phyloP scores from a whole-genome alignment of 208 protist genomes.

The Leishmania mexicana region DNA sequence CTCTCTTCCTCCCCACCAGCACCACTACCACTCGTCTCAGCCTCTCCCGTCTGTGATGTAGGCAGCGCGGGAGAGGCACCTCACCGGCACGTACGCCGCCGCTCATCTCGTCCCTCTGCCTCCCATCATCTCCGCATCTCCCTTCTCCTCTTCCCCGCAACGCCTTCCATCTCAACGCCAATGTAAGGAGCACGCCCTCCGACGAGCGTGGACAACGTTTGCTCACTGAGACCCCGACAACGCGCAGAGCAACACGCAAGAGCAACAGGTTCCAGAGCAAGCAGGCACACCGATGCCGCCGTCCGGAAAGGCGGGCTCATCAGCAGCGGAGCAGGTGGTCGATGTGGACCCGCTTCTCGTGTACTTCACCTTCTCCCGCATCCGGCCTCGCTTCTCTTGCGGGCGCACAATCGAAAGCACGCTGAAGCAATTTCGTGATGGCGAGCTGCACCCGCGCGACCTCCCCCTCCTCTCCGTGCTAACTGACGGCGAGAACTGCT shows the following conservation, averaged over 20 bases:
- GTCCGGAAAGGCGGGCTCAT: not conserved
- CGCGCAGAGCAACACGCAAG: not conserved
- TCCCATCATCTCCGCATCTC: not conserved
- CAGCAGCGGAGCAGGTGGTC: constrained; percentile 24
- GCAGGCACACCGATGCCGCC: constrained; percentile 1
- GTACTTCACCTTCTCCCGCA: constrained; percentile 90
- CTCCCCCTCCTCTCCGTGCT: constrained; percentile 80
- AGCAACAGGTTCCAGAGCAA: not conserved
- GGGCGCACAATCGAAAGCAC: constrained; percentile 81
- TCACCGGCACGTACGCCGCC: not conserved
- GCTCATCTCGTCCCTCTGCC: not conserved
- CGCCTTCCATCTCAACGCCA: not conserved
- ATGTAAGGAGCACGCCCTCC: not conserved
- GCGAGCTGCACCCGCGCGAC: constrained; percentile 52
- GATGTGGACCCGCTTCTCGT: constrained; percentile 63
- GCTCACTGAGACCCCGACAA: not conserved
- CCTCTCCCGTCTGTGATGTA: not conserved
- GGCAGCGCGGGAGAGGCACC: not conserved
- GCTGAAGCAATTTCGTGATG: constrained; percentile 55
- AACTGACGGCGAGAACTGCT: constrained; percentile 58
- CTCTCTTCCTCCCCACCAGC: not conserved
- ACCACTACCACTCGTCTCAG: not conserved
- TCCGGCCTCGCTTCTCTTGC: constrained; percentile 82
- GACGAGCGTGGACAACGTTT: not conserved
- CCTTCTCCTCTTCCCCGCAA: not conserved